Evolutionary conservation across 78 protist genomes (phyloP).

Genomic region (Dictyostelium purpureum): DNA sequence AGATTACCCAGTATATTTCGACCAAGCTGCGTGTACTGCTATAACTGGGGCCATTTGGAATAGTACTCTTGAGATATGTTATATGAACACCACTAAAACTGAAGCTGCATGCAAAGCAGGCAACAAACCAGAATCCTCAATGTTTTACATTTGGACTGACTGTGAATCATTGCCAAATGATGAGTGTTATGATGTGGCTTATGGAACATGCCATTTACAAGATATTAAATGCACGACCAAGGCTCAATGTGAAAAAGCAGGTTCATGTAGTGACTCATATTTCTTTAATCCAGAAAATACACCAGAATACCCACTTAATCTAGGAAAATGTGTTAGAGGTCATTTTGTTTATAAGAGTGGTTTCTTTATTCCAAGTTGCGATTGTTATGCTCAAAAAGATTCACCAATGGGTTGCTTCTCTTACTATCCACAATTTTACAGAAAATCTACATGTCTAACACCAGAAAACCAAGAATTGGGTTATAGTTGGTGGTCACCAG

Average conservation of each 20-base stretch:
- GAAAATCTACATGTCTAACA: background rate
- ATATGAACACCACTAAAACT: background rate
- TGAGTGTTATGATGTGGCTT: slow-evolving; percentile 1
- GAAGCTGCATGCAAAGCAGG: background rate
- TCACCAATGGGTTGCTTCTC: slow-evolving; percentile 39
- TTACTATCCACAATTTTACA: background rate
- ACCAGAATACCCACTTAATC: background rate
- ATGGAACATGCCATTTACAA: background rate
- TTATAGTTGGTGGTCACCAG: slow-evolving; percentile 36
- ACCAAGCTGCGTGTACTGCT: background rate
- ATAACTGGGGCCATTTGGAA: background rate
- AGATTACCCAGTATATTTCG: background rate
- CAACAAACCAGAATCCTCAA: too few species aligned
- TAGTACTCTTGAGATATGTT: background rate
- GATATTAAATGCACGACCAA: background rate
- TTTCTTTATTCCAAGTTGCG: slow-evolving; percentile 5
- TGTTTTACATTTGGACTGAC: background rate
- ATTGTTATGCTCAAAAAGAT: background rate
- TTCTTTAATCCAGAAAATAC: background rate
- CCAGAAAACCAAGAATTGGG: background rate
- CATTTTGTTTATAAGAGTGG: background rate
- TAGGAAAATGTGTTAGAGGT: slow-evolving; percentile 51
- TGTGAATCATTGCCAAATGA: background rate
- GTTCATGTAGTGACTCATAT: slow-evolving; percentile 21
- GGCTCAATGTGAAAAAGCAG: slow-evolving; percentile 36